Evolutionary conservation across 192 early-diverging fungal genomes (phyloP).

Genomic region (Gonapodya sp.): DNA sequence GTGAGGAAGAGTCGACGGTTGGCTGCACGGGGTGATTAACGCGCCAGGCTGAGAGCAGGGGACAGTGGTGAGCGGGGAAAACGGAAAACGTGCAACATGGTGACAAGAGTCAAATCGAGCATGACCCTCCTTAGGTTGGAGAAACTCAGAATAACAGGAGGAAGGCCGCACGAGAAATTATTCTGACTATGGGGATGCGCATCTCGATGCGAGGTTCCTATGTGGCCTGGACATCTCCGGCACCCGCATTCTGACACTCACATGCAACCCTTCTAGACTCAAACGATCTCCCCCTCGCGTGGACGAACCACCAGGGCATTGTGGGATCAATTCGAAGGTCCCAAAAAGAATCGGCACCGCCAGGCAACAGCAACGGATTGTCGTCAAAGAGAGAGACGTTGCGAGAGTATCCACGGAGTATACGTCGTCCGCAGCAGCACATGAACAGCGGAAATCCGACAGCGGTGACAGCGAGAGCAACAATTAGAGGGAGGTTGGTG

Average conservation of each 20-base stretch:
- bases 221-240: too few relatives aligned
- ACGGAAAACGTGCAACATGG: too few relatives aligned
- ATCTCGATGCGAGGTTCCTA: too few relatives aligned
- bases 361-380: neutral
- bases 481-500: neutral
- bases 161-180: too few relatives aligned
- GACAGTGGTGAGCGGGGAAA: too few relatives aligned
- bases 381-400: neutral
- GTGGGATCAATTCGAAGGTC: neutral
- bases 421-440: neutral
- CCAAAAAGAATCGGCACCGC: neutral
- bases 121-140: too few relatives aligned
- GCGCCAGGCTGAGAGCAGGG: neutral
- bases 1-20: neutral
- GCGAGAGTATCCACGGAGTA: neutral
- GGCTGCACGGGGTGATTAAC: neutral
- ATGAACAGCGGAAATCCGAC: neutral
- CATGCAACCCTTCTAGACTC: neutral
- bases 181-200: too few relatives aligned
- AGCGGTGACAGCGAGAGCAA: neutral
- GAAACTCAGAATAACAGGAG: too few relatives aligned
- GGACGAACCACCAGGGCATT: neutral
- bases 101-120: too few relatives aligned
- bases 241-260: neutral
- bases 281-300: neutral